Percentiles rank a stretch among this genome's conserved stretches.
These are phyloP conservation scores for Xylariaceae sp. DNA, from an alignment of 2,329 filamentous ascomycete genomes.

Conservation along the genomic window DNA sequence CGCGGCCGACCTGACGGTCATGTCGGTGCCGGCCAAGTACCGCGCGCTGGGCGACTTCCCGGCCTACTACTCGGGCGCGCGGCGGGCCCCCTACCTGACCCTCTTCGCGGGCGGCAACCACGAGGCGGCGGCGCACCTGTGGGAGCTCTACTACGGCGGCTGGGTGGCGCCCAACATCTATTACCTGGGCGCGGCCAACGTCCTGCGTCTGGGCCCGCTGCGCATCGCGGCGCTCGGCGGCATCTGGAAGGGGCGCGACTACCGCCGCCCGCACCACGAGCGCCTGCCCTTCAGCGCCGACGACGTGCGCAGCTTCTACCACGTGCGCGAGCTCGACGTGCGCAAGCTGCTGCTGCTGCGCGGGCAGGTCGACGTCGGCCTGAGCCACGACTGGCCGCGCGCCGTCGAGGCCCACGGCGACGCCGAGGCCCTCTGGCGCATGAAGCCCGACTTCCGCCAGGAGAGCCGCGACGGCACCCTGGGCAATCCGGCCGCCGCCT, in stretches of 20 bases:
- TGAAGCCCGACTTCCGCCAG: slow-evolving; percentile 65
- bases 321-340: slow-evolving; percentile 83
- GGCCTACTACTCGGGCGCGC: slow-evolving; percentile 78
- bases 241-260: slow-evolving; percentile 91
- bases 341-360: slow-evolving; percentile 77
- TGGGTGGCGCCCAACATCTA: slow-evolving; percentile 98
- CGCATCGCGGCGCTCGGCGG: slow-evolving; percentile 86
- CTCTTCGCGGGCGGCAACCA: slow-evolving; percentile 94
- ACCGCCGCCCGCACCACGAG: slow-evolving; percentile 75
- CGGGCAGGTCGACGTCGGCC: slow-evolving; percentile 82
- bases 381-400: slow-evolving; percentile 95
- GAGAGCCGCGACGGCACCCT: slow-evolving; percentile 71
- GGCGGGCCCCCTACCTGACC: slow-evolving; percentile 77
- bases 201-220: slow-evolving; percentile 73
- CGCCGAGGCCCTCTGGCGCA: slow-evolving; percentile 55
- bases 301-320: slow-evolving; percentile 78
- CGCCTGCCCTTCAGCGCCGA: slow-evolving; percentile 72
- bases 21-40: slow-evolving; percentile 86
- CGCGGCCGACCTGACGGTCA: slow-evolving; percentile 75
- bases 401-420: slow-evolving; percentile 76
- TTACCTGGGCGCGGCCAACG: slow-evolving; percentile 89
- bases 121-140: slow-evolving; percentile 83
- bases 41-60: slow-evolving; percentile 86
- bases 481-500: slow-evolving; percentile 71
- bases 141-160: slow-evolving; percentile 90